Evolutionary conservation across 257 asterid genomes (phyloP).

Genomic region (Leonotis leonurus): DNA sequence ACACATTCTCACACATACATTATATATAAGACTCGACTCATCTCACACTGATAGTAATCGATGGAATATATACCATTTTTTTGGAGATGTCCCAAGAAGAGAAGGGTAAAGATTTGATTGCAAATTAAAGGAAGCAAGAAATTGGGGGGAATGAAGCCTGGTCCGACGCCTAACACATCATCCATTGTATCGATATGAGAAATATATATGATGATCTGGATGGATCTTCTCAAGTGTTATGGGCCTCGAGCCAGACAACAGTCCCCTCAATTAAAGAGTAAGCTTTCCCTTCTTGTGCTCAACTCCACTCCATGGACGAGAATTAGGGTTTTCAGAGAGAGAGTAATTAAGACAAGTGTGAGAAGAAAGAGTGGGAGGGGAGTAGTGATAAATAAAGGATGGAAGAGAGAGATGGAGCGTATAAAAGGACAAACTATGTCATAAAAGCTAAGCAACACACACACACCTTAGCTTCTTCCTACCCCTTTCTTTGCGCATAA

Average conservation of each 20-base stretch:
- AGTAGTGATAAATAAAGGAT: slow-evolving; percentile 52
- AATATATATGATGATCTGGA: background rate
- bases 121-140: slow-evolving; percentile 39
- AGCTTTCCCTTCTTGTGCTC: slow-evolving; percentile 28
- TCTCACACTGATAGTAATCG: no score
- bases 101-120: background rate
- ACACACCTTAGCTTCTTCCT: no score
- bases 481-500: no score
- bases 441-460: slow-evolving; percentile 50
- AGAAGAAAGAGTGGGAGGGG: slow-evolving; percentile 14
- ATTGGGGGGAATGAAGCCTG: slow-evolving; percentile 99
- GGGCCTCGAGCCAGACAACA: slow-evolving; percentile 97
- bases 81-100: no score
- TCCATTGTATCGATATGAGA: slow-evolving; percentile 3
- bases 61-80: no score
- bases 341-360: background rate
- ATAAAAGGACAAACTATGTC: slow-evolving; percentile 53
- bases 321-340: slow-evolving; percentile 12
- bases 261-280: slow-evolving; percentile 83
- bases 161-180: slow-evolving; percentile 74
- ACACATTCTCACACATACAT: background rate
- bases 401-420: slow-evolving; percentile 29
- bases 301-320: background rate
- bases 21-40: no score
- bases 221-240: slow-evolving; percentile 19